Evolutionary conservation across 768 basidiomycete species (phyloP).

Genomic region (Punctularia strigosozonata): DNA sequence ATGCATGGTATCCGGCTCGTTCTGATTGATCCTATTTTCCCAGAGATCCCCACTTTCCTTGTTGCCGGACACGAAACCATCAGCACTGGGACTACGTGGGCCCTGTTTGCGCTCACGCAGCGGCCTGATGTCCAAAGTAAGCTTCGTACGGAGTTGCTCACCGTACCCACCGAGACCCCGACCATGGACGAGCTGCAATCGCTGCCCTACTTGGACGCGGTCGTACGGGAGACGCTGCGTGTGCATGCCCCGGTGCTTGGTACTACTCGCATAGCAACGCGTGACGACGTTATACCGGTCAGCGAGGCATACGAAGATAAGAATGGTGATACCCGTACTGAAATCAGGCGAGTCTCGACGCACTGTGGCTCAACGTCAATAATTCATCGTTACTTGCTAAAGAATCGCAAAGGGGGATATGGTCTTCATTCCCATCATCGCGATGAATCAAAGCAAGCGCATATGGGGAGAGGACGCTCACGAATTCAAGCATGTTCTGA

Average conservation of each 20-base stretch:
- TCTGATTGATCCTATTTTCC: background rate
- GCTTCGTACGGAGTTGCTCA: slow-evolving; percentile 22
- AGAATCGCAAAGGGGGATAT: background rate
- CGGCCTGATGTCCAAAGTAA: slow-evolving; percentile 21
- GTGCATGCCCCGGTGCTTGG: slow-evolving; percentile 5
- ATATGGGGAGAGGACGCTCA: slow-evolving; percentile 49
- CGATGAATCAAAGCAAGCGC: slow-evolving; percentile 32
- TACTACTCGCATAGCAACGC: slow-evolving; percentile 2
- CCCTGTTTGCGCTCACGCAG: slow-evolving; percentile 20
- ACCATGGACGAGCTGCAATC: slow-evolving; percentile 19
- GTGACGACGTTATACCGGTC: slow-evolving; percentile 9
- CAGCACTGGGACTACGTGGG: slow-evolving; percentile 17
- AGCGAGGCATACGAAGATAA: slow-evolving; percentile 3
- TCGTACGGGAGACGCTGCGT: slow-evolving; percentile 13
- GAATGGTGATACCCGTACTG: slow-evolving; percentile 1
- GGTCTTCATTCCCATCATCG: slow-evolving; percentile 32
- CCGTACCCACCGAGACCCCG: slow-evolving; percentile 10
- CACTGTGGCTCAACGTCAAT: slow-evolving; percentile 1
- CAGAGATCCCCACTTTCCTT: slow-evolving; percentile 20
- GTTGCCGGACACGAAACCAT: slow-evolving; percentile 19
- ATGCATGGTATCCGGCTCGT: background rate
- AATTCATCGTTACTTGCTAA: background rate
- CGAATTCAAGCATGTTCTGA: slow-evolving; percentile 35
- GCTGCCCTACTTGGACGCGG: slow-evolving; percentile 20
- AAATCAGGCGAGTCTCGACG: slow-evolving; percentile 7